These are phyloP conservation scores for Metschnikowia peoriensis DNA, from an alignment of 805 yeast genomes.

Conservation along the genomic window DNA sequence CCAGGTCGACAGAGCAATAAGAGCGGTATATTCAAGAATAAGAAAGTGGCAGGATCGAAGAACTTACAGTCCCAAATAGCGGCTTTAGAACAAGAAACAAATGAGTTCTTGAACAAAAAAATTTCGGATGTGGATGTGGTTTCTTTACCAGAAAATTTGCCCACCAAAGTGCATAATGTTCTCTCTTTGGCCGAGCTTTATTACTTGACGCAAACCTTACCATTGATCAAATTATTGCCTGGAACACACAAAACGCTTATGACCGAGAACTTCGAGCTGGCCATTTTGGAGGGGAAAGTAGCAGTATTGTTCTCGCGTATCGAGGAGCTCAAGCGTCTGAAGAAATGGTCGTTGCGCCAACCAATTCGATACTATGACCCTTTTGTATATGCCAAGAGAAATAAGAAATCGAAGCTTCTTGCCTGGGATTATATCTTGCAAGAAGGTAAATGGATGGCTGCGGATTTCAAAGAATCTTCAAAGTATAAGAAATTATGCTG, in stretches of 20 bases:
- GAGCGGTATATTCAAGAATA: not conserved
- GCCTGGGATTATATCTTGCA: slow-evolving; percentile 74
- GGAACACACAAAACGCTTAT: slow-evolving; percentile 83
- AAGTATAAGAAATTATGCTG: slow-evolving; percentile 72
- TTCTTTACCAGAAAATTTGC: slow-evolving; percentile 43
- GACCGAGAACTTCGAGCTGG: slow-evolving; percentile 81
- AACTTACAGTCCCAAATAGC: slow-evolving; percentile 22
- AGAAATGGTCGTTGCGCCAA: slow-evolving; percentile 90
- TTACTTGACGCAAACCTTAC: slow-evolving; percentile 84
- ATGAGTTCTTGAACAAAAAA: slow-evolving; percentile 23
- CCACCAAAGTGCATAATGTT: slow-evolving; percentile 38
- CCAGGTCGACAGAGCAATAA: slow-evolving; percentile 13
- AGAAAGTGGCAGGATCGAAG: slow-evolving; percentile 1
- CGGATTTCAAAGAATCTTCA: slow-evolving; percentile 68
- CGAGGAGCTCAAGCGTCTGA: slow-evolving; percentile 84
- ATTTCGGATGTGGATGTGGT: slow-evolving; percentile 35
- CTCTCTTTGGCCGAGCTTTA: slow-evolving; percentile 80
- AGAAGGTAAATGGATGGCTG: slow-evolving; percentile 83
- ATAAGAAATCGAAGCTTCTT: slow-evolving; percentile 35
- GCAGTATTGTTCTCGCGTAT: slow-evolving; percentile 87
- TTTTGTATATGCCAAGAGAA: slow-evolving; percentile 27
- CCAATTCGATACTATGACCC: slow-evolving; percentile 75
- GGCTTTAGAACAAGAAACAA: slow-evolving; percentile 22
- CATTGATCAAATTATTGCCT: slow-evolving; percentile 75
- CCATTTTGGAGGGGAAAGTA: slow-evolving; percentile 85